These are phyloP conservation scores for Obba rivulosa DNA, from an alignment of 768 basidiomycete species.

Conservation along the genomic window DNA sequence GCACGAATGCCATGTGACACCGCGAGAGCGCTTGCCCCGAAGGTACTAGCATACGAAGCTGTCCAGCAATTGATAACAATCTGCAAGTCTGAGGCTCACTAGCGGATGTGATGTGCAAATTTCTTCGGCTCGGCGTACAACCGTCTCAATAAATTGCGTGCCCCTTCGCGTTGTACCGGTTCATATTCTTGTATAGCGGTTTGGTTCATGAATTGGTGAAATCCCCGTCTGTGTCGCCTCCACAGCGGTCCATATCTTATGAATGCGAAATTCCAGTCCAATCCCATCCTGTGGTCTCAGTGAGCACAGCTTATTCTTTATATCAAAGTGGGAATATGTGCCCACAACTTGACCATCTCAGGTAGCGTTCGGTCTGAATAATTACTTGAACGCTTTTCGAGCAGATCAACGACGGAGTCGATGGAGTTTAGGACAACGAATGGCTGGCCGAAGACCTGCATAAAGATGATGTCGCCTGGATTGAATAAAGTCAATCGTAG, in stretches of 20 bases:
- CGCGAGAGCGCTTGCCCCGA: neutral
- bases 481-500: neutral
- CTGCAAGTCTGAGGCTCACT: neutral
- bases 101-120: neutral
- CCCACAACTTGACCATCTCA: neutral
- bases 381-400: conserved; percentile 22
- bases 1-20: neutral
- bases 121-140: neutral
- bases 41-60: too few species aligned
- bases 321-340: too few species aligned
- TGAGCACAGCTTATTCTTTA: neutral
- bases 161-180: neutral
- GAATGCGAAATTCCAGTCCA: neutral
- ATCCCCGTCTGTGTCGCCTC: neutral
- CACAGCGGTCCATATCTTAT: neutral
- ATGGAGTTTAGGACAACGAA: neutral
- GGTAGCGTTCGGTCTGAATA: conserved; percentile 19
- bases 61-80: neutral
- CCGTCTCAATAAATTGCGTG: neutral
- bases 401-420: neutral
- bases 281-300: neutral
- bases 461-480: neutral
- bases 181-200: neutral
- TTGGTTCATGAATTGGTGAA: neutral
- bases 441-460: neutral